Percentiles rank a stretch among this genome's conserved stretches.
Evolutionary conservation across 306 rosid species (phyloP).

Genomic region (Corylus heterophylla): DNA sequence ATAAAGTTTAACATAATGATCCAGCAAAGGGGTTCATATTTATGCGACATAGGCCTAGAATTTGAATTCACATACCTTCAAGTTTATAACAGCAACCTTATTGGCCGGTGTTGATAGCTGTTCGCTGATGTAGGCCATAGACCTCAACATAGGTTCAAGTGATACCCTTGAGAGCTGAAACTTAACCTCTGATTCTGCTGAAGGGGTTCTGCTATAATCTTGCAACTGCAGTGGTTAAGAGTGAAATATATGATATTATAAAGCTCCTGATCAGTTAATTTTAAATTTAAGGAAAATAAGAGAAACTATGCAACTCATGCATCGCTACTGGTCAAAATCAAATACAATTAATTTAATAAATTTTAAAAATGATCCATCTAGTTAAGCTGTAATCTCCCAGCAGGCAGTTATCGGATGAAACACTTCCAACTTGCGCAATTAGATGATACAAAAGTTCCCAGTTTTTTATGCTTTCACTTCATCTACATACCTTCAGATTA

Average conservation of each 20-base stretch:
- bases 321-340: background rate
- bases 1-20: background rate
- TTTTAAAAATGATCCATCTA: background rate
- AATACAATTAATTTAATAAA: background rate
- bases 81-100: slow-evolving; percentile 92
- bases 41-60: slow-evolving; percentile 12
- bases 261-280: slow-evolving; percentile 11
- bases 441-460: background rate
- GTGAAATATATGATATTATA: slow-evolving; percentile 12
- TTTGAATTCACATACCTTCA: slow-evolving; percentile 54
- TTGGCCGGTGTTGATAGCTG: slow-evolving; percentile 91
- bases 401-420: background rate
- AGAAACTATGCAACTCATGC: background rate
- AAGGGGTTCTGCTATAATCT: slow-evolving; percentile 66
- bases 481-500: slow-evolving; percentile 68
- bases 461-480: slow-evolving; percentile 17
- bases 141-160: slow-evolving; percentile 86
- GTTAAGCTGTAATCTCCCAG: background rate
- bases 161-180: slow-evolving; percentile 82
- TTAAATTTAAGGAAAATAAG: slow-evolving; percentile 19
- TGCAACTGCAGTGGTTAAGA: slow-evolving; percentile 64
- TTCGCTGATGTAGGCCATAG: slow-evolving; percentile 88
- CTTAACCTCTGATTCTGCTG: slow-evolving; percentile 86
- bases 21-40: slow-evolving; percentile 6
- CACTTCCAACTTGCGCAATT: background rate